Base-by-base conservation (phyloP, 257 asterid genomes). In the Nicotiana benthamiana region DNA sequence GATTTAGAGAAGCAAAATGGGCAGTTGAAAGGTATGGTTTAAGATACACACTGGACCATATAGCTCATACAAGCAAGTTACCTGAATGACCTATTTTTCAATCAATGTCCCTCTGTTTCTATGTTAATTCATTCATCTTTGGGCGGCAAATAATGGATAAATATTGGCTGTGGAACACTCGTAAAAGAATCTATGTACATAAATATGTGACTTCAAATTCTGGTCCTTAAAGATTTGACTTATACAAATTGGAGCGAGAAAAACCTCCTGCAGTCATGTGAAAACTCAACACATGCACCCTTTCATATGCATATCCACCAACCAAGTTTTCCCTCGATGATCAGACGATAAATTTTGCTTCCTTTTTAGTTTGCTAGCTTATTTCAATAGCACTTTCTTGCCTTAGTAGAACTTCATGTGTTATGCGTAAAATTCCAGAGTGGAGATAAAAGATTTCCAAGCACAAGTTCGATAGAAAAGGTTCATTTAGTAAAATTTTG, bases 1-100 rank as follows among this genome's bases (percentile, higher is more conserved):
- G 79, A 24, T 74, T 74, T 74, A 74, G 79, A 74, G 79, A 74
- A 74, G 79, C 79, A 8, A 74, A 74, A 74, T 74, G 79, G 79
- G 79, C 79, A 74, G 79, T 74, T 24, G 79, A 74, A 74, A 59
- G 79, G 17, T 74, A 74, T 74, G 79, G 79, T 24, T 15, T 74
- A 48, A 74, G 26, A 74, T 48, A 11, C 61, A 48, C 79, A 8
- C 36, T 74, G 79, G 61, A 74, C 10, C 61, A 74, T 74, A 74
- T 74, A 74, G 16, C 79, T 74, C 40, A 4, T 24, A 74, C 61
- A 48, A 9, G 79, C 40, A 74, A 15, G 61, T 24, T 74, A 74
- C 79, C 79, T 48, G 79, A 74, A 18, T 74, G 79, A 74, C 20
- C 51, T 24, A 15, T 8, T 26, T 51, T 62, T 26, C 40, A 2